phyloP scores from a whole-genome alignment of 257 asterid genomes.

The Lavandula angustifolia region DNA sequence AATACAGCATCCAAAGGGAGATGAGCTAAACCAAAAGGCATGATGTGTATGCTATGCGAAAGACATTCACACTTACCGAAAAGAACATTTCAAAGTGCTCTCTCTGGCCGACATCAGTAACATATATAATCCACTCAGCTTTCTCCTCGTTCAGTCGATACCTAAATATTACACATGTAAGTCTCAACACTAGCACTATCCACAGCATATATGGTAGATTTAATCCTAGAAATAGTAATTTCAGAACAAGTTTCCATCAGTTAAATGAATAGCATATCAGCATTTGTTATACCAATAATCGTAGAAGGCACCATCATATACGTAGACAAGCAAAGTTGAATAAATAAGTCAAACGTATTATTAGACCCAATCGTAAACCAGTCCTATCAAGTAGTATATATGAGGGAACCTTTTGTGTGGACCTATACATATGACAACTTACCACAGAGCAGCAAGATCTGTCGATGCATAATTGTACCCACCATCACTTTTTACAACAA shows the following conservation, averaged over 20 bases:
- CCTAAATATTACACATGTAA: constrained; percentile 47
- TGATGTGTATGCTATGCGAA: not conserved
- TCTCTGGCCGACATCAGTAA: constrained; percentile 88
- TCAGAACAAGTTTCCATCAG: constrained; percentile 25
- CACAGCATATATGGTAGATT: constrained; percentile 22
- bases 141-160: constrained; percentile 88
- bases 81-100: constrained; percentile 96
- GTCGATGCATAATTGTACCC: constrained; percentile 96
- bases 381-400: not conserved
- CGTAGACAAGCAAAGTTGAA: constrained; percentile 1
- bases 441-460: constrained; percentile 92
- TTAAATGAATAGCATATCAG: constrained; percentile 7
- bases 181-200: constrained; percentile 6
- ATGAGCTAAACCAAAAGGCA: constrained; percentile 4
- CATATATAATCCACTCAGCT: constrained; percentile 90
- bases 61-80: constrained; percentile 55
- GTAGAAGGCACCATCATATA: constrained; percentile 3
- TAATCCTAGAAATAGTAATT: not conserved
- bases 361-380: not conserved
- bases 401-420: constrained; percentile 6
- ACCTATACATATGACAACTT: constrained; percentile 30
- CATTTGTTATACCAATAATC: not conserved
- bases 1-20: constrained; percentile 13
- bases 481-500: constrained; percentile 93
- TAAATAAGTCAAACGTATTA: not conserved